Evolutionary conservation across 2,329 filamentous ascomycete species (phyloP).

Genomic region (Beauveria australis): DNA sequence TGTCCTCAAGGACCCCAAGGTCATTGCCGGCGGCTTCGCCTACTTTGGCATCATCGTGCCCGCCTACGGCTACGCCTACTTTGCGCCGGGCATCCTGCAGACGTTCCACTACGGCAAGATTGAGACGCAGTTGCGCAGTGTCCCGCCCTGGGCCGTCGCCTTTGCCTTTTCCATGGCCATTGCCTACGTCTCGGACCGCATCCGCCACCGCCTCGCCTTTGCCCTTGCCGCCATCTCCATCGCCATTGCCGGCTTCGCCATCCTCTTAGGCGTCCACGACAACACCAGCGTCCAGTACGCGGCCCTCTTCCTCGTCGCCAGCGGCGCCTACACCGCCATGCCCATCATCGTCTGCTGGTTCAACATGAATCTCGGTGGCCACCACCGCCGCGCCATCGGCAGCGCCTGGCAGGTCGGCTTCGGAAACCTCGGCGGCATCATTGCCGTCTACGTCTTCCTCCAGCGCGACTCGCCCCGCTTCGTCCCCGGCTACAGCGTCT

Average conservation of each 20-base stretch:
- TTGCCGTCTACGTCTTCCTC: constrained; percentile 64
- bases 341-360: constrained; percentile 80
- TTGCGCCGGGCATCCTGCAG: constrained; percentile 62
- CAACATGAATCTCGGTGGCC: constrained; percentile 69
- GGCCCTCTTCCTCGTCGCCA: constrained; percentile 73
- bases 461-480: constrained; percentile 60
- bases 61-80: constrained; percentile 71
- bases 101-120: constrained; percentile 55
- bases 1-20: constrained; percentile 66
- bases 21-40: constrained; percentile 69
- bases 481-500: constrained; percentile 67
- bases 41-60: constrained; percentile 74
- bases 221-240: constrained; percentile 64
- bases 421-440: constrained; percentile 72
- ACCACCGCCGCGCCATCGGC: constrained; percentile 62
- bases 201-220: constrained; percentile 67
- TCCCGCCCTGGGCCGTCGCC: constrained; percentile 56
- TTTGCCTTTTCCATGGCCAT: constrained; percentile 73
- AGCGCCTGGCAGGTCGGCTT: constrained; percentile 72
- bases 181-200: constrained; percentile 62
- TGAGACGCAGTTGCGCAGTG: constrained; percentile 48
- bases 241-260: constrained; percentile 64
- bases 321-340: constrained; percentile 80
- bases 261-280: constrained; percentile 64
- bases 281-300: constrained; percentile 63